Evolutionary conservation across 2,329 filamentous ascomycete genomes (phyloP), one percentile per base, ranked within the genome.

Genomic region (Claviceps maximensis): DNA sequence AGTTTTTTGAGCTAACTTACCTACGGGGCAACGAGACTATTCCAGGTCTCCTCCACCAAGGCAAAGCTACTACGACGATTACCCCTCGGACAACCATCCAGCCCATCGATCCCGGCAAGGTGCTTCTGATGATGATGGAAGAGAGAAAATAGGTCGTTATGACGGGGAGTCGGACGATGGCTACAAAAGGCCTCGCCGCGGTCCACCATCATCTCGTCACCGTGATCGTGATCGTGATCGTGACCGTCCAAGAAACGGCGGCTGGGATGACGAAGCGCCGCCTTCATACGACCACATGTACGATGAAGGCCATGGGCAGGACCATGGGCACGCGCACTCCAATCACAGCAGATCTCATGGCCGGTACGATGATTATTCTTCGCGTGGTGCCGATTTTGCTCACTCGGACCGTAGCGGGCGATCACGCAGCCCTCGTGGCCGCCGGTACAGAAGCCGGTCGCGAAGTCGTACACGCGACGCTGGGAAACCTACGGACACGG

Each of bases 401-500:
- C 38, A 51, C 25, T 33, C 48, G n/a, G 47, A 42, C 19, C 51
- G 47, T 17, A 44, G 47, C 31, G 52, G 49, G 21, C 62, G 56
- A 48, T 63, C 63, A 5, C 58, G 59, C 38, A 67, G 65, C 8
- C 62, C 60, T 2, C 59, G 62, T 29, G 56, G 56, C 47, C 57
- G 56, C 47, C 57, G 60, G 40, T 57, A 60, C 41, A 64, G 65
- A 42, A 67, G 65, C 53, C 62, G 62, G 10, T 70, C 68, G 29
- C 61, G 58, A 27, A 70, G 66, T 53, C 69, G 63, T 36, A 63
- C 57, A 36, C 65, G 63, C 49, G 68, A 70, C 47, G 67, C 69
- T 29, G 70, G 71, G 49, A 61, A 59, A 54, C 74, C 74, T 33
- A 75, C 69, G 57, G 70, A 76, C 56, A 78, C 74, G 36, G 68